Base-by-base conservation (phyloP, 805 yeast species). In the Schwanniomyces polymorphus region DNA sequence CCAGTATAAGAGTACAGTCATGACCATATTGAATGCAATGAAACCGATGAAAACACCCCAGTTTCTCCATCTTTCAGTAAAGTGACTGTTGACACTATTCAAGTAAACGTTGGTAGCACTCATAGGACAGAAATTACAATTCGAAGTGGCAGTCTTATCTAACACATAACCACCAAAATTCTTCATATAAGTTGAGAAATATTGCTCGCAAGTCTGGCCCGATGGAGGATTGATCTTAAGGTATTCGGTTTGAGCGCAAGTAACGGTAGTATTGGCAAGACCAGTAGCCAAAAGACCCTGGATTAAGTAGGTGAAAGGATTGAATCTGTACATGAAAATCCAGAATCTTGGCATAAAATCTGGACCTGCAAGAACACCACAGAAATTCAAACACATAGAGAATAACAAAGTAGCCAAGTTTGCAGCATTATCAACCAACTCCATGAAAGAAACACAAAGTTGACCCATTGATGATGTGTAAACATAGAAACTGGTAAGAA, bases 291-390 rank as follows among this genome's bases (percentile, higher is more conserved):
- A 61, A 55, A 81, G 63, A 38, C 81, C 84, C 79, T 85, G 60
- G 44, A 86, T 70, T 68, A 85, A 75, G 56, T 86, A 87, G 1
- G 90, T 83, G 52, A 85, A 69, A 14, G 94, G 52, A 82, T 79
- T 75, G 17, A 74, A 78, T 61, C 91, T 74, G 74, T 85, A 86
- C 89, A 86, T 83, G 74, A 85, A 86, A 38, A 78, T 71, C 91
- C 91, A 81, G 65, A 58, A 72, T 44, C 56, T 57, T 16, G 64
- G 69, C 58, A 58, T 70, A 53, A 52, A 58, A 60, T 51, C 55
- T 5, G 55, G 66, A 12, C 60, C 58, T 14, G 67, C 68, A 43
- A 67, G 57, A 16, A 66, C 70, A 57, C 72, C 72, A 63, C 71
- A 64, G 60, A 66, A 66, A 37, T 58, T 64, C 58, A 67, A 58